phyloP scores from a whole-genome alignment of 2,329 filamentous ascomycete genomes.

The Exophiala calicioides region DNA sequence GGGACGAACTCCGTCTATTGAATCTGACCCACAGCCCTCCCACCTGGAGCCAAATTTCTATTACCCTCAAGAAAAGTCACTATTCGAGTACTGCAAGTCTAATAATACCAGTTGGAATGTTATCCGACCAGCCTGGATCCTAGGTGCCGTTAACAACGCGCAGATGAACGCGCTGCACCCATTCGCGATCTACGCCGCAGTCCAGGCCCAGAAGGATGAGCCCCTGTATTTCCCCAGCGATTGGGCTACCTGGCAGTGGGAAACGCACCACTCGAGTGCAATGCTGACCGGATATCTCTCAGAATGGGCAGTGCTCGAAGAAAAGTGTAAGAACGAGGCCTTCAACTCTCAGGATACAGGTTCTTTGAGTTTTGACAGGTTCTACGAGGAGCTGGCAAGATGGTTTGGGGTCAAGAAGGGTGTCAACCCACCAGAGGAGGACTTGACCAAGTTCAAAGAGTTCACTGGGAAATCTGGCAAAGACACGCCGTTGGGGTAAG shows the following conservation, averaged over 20 bases:
- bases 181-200: conserved; percentile 53
- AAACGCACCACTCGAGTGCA: conserved; percentile 46
- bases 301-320: conserved; percentile 53
- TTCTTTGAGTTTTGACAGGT: conserved; percentile 49
- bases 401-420: conserved; percentile 47
- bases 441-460: conserved; percentile 21
- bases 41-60: conserved; percentile 56
- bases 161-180: conserved; percentile 53
- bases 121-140: conserved; percentile 51
- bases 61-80: conserved; percentile 55
- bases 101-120: conserved; percentile 48
- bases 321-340: conserved; percentile 45
- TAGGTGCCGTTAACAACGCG: conserved; percentile 39
- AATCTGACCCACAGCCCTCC: conserved; percentile 47
- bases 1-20: conserved; percentile 45
- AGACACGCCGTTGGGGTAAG: conserved; percentile 40
- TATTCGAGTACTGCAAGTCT: conserved; percentile 46
- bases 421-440: conserved; percentile 33
- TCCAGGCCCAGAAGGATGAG: conserved; percentile 46
- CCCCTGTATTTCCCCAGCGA: conserved; percentile 49
- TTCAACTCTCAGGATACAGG: conserved; percentile 54
- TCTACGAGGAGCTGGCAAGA: conserved; percentile 50
- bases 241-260: conserved; percentile 46
- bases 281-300: conserved; percentile 52
- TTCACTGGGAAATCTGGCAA: conserved; percentile 24